Base-by-base conservation (phyloP, 306 rosid genomes). In the Fagus crenata region DNA sequence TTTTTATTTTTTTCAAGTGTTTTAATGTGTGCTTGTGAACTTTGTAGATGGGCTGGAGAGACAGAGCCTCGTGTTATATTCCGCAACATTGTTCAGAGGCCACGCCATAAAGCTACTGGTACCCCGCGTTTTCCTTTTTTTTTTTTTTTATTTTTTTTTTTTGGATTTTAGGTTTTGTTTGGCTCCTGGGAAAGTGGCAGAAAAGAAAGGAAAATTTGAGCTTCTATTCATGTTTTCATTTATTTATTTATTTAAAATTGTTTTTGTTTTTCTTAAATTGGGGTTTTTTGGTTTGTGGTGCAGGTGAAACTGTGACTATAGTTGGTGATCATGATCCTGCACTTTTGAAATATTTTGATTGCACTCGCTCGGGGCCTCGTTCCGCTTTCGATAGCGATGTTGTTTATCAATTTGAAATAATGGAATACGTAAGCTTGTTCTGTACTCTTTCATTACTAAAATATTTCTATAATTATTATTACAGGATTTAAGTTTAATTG, bases 1-100 rank as follows among this genome's bases (percentile, higher is more conserved):
- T 12, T 37, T 39, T 18, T 37, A 6, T 17, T 37, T 7, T 35
- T 39, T 31, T 7, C 28, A 2, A 11, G 12, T 64, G 15, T 49
- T 12, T 54, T 1, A 53, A 18, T 63, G 5, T 36, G 13, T 9
- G 49, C 49, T 51, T 18, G 32, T 75, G 84, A 83, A 77, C 77
- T 82, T 40, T 73, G 14, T 83, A 92, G 99, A 36, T 92, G 99
- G 99, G 98, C 97, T 0, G 97, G 99, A 41, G 99, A 92, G 89
- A 55, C 88, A 67, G 89, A 95, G 33, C 99, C 99, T 49, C 99
- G 99, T 71, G 90, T 95, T 85, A 69, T 91, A 80, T 95, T 95
- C 84, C 97, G 99, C 75, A 95, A 92, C 92, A 95, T 95, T 89
- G 99, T 95, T 69, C 99, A 92, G 88, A 82, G 99, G 79, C 99